Evolutionary conservation across 176 grass and related monocot genomes (phyloP).

Genomic region (Zea mays): Zm-B73-REFERENCE-NAM-5.0 NC_050097.1:194918001-194918500

Average conservation of each 20-base stretch:
- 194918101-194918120: background rate
- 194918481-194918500: background rate
- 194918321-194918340: no score
- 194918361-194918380: background rate
- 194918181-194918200: background rate
- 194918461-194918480: background rate
- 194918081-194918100: background rate
- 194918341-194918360: background rate
- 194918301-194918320: no score
- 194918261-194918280: no score
- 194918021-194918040: conserved; percentile 52
- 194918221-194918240: no score
- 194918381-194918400: background rate
- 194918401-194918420: background rate
- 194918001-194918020: conserved; percentile 41
- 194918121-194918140: conserved; percentile 45
- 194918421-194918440: background rate
- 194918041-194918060: background rate
- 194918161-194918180: background rate
- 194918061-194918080: background rate
- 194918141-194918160: conserved; percentile 18
- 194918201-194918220: no score
- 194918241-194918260: no score
- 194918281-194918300: no score
- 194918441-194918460: background rate